Evolutionary conservation across 768 basidiomycete genomes (phyloP), one percentile per base, ranked within the genome.

Genomic region (Ephemerocybe angulata): DNA sequence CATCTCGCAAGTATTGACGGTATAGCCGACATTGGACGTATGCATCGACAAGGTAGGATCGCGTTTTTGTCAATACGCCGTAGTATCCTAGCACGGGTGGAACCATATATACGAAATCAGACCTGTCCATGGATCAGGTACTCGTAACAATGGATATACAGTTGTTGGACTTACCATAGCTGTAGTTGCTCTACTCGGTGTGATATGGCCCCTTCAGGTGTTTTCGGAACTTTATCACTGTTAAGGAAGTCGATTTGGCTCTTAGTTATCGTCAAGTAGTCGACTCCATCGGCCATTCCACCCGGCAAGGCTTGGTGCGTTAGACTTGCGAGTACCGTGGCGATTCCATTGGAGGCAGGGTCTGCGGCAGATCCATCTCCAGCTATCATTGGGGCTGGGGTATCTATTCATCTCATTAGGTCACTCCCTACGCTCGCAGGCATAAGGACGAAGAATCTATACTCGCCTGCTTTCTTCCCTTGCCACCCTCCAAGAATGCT

Each of bases 71-170:
- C 6, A 70, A 55, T 38, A 82, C 81, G 37, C 88, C 93, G 65
- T 90, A 92, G 67, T 91, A 93, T 0, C 91, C 90, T 10, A 94
- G 70, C 66, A 93, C 94, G 0, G 90, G 89, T 1, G 91, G 91
- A 0, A 86, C 87, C 91, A 92, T n/a, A 66, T 86, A 92, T 12
- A 88, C 78, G 50, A 78, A 92, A 65, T 92, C 90, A 51, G 82
- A 81, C 88, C 89, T 90, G n/a, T 49, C 1, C 48, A 54, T 53
- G 3, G 21, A 42, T 28, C 15, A 55, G 8, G 28, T 48, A 15
- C 55, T 15, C 25, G 28, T 47, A 41, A 50, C 13, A 37, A 40
- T 44, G 13, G 22, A 13, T 22, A 37, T n/a, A 22, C 13, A 43
- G 33, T 41, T 28, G n/a, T n/a, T 31, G 24, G 4, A 60, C 77